Base-by-base conservation (phyloP, 805 yeast species). In the Hanseniaspora taiwanica region DNA sequence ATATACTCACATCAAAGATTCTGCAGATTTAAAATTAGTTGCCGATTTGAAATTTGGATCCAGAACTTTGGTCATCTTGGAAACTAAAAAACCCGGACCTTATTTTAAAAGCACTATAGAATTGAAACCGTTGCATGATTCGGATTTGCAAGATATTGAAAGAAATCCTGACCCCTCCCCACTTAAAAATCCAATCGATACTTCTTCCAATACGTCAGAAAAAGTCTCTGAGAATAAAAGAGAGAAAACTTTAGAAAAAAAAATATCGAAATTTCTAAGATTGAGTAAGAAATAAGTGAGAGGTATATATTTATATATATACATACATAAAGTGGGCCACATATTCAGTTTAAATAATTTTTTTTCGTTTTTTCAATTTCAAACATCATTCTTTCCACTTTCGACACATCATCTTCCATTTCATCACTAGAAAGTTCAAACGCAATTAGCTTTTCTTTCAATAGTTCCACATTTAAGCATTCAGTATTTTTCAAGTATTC, bases 41-140 rank as follows among this genome's bases (percentile, higher is more conserved):
- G 49, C 50, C 1, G 68, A 66, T 36, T 56, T 64, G 39, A 53
- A 58, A 2, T 66, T 76, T 42, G 71, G 72, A 2, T 48, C 68
- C 12, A 68, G 76, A 43, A 71, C 68, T 8, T 48, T 72, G 31
- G 46, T 73, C 12, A 32, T 64, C 6, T 63, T 71, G 37, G 60
- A 62, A 43, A 44, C 53, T 5, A 37, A 46, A 4, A 41, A 43
- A 2, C 43, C 45, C 2, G 57, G 55, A 0, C 52, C 54, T 1
- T 59, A 48, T 39, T 45, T 66, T 35, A 60, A 59, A 39, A 5
- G 4, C 10, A 25, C 10, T 25, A 25, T 25, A 4, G 29, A 25
- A 25, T 5, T 25, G n/a, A n/a, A n/a, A n/a, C n/a, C n/a, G n/a
- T n/a, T n/a, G n/a, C n/a, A n/a, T n/a, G n/a, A n/a, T n/a, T n/a